Base-by-base conservation (phyloP, 495 filamentous ascomycete genomes). In the Hyaloscypha variabilis region DNA sequence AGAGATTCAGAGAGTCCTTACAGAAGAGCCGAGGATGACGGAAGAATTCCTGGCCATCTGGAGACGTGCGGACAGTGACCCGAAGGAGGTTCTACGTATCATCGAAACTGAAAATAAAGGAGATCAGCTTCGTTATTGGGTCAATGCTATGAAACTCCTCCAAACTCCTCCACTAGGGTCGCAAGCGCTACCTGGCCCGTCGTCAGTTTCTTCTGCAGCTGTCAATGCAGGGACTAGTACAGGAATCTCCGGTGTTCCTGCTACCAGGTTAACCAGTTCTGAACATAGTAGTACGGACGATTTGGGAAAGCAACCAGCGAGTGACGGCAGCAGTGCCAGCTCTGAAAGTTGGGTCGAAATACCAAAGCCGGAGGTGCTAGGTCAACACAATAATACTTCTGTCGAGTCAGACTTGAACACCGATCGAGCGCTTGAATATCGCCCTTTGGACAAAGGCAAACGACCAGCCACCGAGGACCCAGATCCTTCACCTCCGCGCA, bases 91-190 rank as follows among this genome's bases (percentile, higher is more conserved):
- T 23, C 67, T 88, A 8, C 75, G 79, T 49, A 85, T 91, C 14
- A 87, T 91, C 55, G 80, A 82, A 28, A 82, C 87, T 31, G 88
- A 90, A 68, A 79, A 82, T 28, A 81, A 82, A 14, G 77, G 82
- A 49, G 83, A 83, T 17, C 82, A 84, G 55, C 76, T 91, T 50
- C 77, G 78, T 26, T 81, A 82, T 60, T 85, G 81, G 81, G 70
- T 83, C 21, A 71, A 68, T 52, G 69, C 71, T 17, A 68, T 73
- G 69, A 64, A 60, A 62, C 52, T 60, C 34, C 60, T 66, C 17
- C 67, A 64, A 34, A 59, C 54, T 21, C 62, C 62, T 2, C 1
- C 30, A 6, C 55, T 13, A 64, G 28, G 25, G 5, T 57, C 30
- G 50, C 51, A 49, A 29, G 34, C 23, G 10, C 36, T 23, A 5